These are phyloP conservation scores for Monilinia vaccinii-corymbosi DNA, from an alignment of 2,329 filamentous ascomycete genomes.

Conservation along the genomic window DNA sequence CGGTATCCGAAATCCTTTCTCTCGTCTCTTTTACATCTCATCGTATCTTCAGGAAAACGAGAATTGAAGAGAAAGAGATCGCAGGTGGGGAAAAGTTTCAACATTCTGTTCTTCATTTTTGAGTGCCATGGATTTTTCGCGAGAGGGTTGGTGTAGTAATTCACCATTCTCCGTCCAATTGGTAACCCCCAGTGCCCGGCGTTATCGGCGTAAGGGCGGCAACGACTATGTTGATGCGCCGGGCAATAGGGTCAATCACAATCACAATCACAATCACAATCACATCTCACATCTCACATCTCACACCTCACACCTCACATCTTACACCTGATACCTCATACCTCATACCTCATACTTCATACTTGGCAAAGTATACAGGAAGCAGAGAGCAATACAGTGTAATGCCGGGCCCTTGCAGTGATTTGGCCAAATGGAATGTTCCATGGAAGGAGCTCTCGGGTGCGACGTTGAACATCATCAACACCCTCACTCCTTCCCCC, in stretches of 20 bases:
- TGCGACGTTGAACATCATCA: conserved; percentile 4
- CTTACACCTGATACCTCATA: not conserved
- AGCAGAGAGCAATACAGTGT: conserved; percentile 3
- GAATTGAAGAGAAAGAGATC: not conserved
- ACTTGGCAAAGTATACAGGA: not conserved
- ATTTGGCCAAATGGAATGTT: conserved; percentile 8
- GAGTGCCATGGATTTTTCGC: not conserved
- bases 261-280: not conserved
- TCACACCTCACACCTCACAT: not conserved
- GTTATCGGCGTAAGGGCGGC: no score
- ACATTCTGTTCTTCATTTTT: not conserved
- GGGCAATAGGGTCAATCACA: no score
- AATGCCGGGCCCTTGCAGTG: conserved; percentile 8
- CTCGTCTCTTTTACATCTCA: not conserved
- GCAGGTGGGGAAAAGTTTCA: not conserved
- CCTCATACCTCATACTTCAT: not conserved
- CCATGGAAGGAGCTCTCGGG: conserved; percentile 8
- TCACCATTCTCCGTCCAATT: conserved; percentile 5
- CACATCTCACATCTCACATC: not conserved
- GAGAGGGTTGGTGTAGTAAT: conserved; percentile 10
- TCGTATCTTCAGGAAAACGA: not conserved
- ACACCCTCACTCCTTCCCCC: no score
- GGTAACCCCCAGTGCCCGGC: no score
- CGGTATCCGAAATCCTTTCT: not conserved
- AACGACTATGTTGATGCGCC: no score